Base-by-base conservation (phyloP, 352 stramenopile genomes). In the Globisporangium barbulae region DNA sequence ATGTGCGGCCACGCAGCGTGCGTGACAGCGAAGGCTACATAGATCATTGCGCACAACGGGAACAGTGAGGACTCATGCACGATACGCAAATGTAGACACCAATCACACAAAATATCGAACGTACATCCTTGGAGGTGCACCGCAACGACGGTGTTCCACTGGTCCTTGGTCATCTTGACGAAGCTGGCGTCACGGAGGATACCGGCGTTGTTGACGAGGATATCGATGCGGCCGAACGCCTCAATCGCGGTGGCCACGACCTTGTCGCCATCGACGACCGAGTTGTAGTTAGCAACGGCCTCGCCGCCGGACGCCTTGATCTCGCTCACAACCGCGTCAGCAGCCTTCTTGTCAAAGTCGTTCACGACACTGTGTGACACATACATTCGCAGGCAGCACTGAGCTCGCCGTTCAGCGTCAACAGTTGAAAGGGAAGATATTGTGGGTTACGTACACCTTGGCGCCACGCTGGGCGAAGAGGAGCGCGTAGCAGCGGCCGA, bases 201-300 rank as follows among this genome's bases (percentile, higher is more conserved):
- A 10, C 91, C 95, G 13, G 96, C 96, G 75, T 99, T 99, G 79
- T 95, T 95, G 44, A 93, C 79, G n/a, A 95, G 44, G 33, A 95
- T 93, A 60, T 95, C 86, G 25, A 95, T 74, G 59, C 87, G 84
- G 21, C 81, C 83, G 42, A 83, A 95, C 37, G 59, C 72, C 39
- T 81, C 64, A 56, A 95, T 89, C 33, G 83, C 85, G 59, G 81
- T 90, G 15, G 71, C 78, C 15, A 95, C 82, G 28, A 95, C 83
- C 63, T 91, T 91, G 28, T 89, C 84, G 30, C 86, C 85, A n/a
- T 93, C 81, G n/a, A 75, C 83, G 63, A 93, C 86, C 44, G 81
- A 93, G 73, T 95, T 72, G 73, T 95, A 95, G 74, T 93, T 88
- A 60, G 81, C 81, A 10, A 91, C 77, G 9, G 86, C 86, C 13